These are phyloP conservation scores for Ascochyta clinopodiicola DNA, from an alignment of 2,329 filamentous ascomycete genomes.

Conservation along the genomic window DNA sequence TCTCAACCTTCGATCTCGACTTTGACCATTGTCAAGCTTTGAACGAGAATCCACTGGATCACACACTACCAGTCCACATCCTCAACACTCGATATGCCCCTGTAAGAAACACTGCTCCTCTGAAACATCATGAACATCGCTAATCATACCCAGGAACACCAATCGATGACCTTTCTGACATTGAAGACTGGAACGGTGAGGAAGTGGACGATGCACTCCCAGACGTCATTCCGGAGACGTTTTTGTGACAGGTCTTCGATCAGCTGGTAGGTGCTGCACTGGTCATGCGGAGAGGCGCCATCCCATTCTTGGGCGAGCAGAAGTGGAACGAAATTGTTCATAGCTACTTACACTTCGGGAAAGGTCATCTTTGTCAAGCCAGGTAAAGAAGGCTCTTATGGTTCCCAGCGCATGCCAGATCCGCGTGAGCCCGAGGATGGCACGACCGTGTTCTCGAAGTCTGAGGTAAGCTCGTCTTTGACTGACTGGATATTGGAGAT, in stretches of 20 bases:
- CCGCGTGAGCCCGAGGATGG: background rate
- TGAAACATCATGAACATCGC: background rate
- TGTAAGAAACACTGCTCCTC: background rate
- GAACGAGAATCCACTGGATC: background rate
- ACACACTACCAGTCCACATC: background rate
- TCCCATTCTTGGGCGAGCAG: background rate
- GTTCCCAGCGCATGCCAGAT: background rate
- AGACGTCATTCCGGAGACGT: constrained; percentile 1
- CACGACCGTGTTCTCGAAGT: background rate
- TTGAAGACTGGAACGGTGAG: background rate
- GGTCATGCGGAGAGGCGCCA: background rate
- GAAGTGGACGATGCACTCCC: background rate
- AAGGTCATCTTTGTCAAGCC: constrained; percentile 10
- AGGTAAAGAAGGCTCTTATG: background rate
- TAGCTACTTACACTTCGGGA: background rate
- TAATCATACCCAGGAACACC: background rate
- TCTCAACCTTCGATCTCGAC: constrained; percentile 3
- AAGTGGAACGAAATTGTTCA: constrained; percentile 12
- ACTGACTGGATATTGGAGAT: too few relatives aligned
- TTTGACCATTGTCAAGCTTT: background rate
- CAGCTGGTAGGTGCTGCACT: background rate
- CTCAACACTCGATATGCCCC: background rate
- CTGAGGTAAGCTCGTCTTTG: background rate
- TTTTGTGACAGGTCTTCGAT: constrained; percentile 15
- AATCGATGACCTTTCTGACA: background rate